phyloP scores from a whole-genome alignment of 1,284 basidiomycete genomes.

The Sporisorium reilianum region DNA sequence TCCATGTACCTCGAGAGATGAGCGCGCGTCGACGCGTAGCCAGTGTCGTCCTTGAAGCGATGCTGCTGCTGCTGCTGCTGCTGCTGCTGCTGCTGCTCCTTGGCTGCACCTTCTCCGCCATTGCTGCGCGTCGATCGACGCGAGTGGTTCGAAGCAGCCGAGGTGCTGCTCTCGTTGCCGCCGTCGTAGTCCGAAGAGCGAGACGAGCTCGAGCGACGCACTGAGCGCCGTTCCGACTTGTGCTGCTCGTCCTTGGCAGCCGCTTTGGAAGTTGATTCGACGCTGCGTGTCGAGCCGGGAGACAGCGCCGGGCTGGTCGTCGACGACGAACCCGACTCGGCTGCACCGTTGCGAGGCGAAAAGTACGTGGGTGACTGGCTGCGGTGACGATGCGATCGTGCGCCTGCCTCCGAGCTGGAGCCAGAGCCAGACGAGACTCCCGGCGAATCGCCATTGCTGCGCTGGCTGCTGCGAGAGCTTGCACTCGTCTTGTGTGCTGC shows the following conservation, averaged over 20 bases:
- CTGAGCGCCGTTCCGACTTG: conserved; percentile 18
- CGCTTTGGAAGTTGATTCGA: conserved; percentile 8
- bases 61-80: too few relatives aligned
- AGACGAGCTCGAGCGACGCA: conserved; percentile 23
- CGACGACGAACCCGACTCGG: conserved; percentile 37
- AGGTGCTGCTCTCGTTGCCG: conserved; percentile 45
- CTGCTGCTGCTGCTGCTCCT: too few relatives aligned
- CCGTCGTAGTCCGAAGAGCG: conserved; percentile 36
- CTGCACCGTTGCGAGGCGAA: conserved; percentile 33
- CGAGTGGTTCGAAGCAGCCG: conserved; percentile 42
- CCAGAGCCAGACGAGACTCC: conserved; percentile 23
- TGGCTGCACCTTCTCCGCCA: conserved; percentile 3
- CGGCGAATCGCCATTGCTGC: conserved; percentile 9
- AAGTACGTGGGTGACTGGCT: conserved; percentile 47
- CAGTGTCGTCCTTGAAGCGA: conserved; percentile 35
- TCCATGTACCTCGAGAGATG: conserved; percentile 49
- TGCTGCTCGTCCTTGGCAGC: conserved; percentile 13
- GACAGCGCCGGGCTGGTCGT: conserved; percentile 40
- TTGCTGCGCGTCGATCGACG: conserved; percentile 31
- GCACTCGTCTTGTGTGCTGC: conserved; percentile 10
- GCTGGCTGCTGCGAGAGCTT: conserved; percentile 10
- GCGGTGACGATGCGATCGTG: conserved; percentile 32
- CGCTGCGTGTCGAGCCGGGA: conserved; percentile 28
- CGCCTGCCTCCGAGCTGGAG: conserved; percentile 29
- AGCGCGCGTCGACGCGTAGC: conserved; percentile 42